These are phyloP conservation scores for Brettanomyces bruxellensis DNA, from an alignment of 805 yeast species.

Conservation along the genomic window DNA sequence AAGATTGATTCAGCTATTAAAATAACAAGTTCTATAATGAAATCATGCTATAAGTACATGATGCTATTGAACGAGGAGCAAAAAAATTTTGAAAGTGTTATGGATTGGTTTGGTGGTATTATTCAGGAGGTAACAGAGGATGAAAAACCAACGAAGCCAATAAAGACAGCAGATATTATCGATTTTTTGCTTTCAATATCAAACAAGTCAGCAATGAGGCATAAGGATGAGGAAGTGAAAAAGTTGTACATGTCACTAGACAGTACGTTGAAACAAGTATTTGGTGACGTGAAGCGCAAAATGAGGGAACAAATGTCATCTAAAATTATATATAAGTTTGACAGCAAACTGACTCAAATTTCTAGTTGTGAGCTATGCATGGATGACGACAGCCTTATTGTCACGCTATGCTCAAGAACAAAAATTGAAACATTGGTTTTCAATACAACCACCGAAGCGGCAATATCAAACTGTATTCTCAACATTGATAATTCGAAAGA, in stretches of 20 bases:
- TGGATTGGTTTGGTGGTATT: slow-evolving; percentile 33
- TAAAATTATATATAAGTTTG: background rate
- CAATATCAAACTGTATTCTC: too few species aligned
- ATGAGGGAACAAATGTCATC: slow-evolving; percentile 1
- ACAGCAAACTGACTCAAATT: background rate
- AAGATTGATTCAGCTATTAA: slow-evolving; percentile 12
- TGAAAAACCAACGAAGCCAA: slow-evolving; percentile 14
- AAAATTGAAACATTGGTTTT: background rate
- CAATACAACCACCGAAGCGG: background rate
- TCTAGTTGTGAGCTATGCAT: background rate
- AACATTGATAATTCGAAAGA: too few species aligned
- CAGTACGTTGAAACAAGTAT: background rate
- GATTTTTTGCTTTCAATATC: slow-evolving; percentile 20
- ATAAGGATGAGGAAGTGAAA: background rate
- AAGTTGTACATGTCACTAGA: background rate
- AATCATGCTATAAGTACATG: slow-evolving; percentile 28
- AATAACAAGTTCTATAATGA: slow-evolving; percentile 19
- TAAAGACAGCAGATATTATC: slow-evolving; percentile 22
- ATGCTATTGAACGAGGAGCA: slow-evolving; percentile 39
- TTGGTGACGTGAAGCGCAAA: background rate
- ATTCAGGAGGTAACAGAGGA: slow-evolving; percentile 32
- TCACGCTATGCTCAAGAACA: background rate
- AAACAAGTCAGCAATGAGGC: slow-evolving; percentile 5
- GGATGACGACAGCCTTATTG: background rate
- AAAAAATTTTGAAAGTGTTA: slow-evolving; percentile 33